Percentiles rank a stretch among this genome's conserved stretches.
Conservation (phyloP, 2,329 filamentous ascomycete species). For the Lojkania enalia region DNA sequence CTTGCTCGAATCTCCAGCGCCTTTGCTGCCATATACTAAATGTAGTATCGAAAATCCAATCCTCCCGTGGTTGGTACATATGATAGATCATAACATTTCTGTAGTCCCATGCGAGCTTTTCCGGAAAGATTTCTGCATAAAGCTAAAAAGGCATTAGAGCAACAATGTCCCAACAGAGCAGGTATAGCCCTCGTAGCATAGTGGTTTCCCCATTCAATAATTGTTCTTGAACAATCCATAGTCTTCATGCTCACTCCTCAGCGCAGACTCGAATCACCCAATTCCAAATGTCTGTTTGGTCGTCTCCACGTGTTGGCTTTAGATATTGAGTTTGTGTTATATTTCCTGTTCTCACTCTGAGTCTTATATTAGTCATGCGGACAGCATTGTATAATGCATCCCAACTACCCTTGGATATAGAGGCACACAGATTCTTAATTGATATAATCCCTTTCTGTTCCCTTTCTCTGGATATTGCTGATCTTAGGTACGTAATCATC, state of each 20-base stretch:
- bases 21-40: no score
- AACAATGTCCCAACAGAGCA: neutral
- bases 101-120: no score
- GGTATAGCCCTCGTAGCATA: neutral
- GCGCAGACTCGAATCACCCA: neutral
- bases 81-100: no score
- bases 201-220: neutral
- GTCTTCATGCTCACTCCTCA: neutral
- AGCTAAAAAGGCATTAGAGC: neutral
- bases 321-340: neutral
- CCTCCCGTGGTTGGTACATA: no score
- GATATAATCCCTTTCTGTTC: neutral
- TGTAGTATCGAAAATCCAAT: no score
- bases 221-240: neutral
- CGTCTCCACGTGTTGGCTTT: neutral
- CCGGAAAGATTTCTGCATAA: neutral
- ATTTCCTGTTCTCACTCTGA: neutral
- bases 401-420: no score
- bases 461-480: neutral
- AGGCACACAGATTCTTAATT: neutral
- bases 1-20: no score
- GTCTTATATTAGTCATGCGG: neutral
- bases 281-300: neutral
- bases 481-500: neutral
- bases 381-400: no score